Conservation (phyloP, 768 basidiomycete species). For the Phaeotremella skinneri region DNA sequence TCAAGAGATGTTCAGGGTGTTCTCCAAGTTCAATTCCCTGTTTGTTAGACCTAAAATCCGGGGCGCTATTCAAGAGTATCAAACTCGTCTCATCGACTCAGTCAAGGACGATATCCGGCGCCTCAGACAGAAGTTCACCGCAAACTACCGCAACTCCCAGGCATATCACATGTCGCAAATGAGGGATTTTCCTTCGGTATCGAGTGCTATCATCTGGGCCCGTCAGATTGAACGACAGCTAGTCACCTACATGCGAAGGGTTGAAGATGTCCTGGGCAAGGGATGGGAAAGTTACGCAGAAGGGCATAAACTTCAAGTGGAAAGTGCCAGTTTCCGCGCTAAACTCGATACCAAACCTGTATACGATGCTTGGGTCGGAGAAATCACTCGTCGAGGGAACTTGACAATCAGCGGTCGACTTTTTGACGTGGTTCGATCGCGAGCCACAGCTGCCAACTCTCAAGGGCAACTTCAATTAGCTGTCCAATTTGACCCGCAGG, state of each 20-base stretch:
- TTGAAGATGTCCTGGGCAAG: conserved; percentile 94
- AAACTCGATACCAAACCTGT: conserved; percentile 93
- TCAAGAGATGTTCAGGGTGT: conserved; percentile 99
- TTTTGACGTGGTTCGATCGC: conserved; percentile 69
- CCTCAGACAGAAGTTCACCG: conserved; percentile 97
- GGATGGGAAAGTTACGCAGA: conserved; percentile 99
- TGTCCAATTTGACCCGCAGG: conserved; percentile 97
- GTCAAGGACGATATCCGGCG: conserved; percentile 98
- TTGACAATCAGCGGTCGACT: conserved; percentile 72
- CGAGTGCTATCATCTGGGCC: conserved; percentile 97
- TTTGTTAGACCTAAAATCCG: conserved; percentile 97
- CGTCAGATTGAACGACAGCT: conserved; percentile 97
- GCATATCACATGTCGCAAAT: conserved; percentile 98
- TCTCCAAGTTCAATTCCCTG: conserved; percentile 95
- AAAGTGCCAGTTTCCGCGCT: conserved; percentile 84
- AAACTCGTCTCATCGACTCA: conserved; percentile 96
- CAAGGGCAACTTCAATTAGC: conserved; percentile 66
- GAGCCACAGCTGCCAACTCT: conserved; percentile 42
- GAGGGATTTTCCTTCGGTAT: conserved; percentile 97
- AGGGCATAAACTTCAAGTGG: conserved; percentile 92
- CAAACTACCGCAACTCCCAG: conserved; percentile 90
- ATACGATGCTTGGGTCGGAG: conserved; percentile 93
- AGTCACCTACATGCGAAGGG: conserved; percentile 94
- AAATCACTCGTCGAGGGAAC: conserved; percentile 73
- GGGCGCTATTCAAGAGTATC: conserved; percentile 98